phyloP scores from a whole-genome alignment of 179 eudicot genomes.

The Beta macrorhiza region DNA sequence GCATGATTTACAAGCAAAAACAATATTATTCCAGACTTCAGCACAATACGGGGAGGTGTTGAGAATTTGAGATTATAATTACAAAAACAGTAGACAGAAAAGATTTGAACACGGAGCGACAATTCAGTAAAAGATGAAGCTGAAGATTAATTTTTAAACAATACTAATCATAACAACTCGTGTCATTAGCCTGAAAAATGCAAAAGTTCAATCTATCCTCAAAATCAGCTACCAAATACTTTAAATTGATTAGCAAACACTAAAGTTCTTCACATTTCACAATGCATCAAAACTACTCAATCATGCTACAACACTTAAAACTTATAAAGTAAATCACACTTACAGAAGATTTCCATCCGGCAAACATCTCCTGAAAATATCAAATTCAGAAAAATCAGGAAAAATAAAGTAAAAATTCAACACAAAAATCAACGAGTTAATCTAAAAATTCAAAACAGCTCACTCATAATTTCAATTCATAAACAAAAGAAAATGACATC shows the following conservation, averaged over 20 bases:
- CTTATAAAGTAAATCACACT: constrained; percentile 28
- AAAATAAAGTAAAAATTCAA: too few relatives aligned
- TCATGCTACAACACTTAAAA: not conserved
- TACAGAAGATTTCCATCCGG: constrained; percentile 85
- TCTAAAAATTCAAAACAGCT: too few relatives aligned
- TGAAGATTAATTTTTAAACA: too few relatives aligned
- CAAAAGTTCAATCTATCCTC: not conserved
- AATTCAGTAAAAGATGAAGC: too few relatives aligned
- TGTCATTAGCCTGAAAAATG: not conserved
- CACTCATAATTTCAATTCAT: not conserved
- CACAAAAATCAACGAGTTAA: too few relatives aligned
- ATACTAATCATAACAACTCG: not conserved
- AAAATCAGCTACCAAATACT: not conserved
- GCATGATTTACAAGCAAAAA: not conserved
- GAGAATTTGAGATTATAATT: too few relatives aligned
- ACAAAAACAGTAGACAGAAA: not conserved
- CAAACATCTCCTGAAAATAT: constrained; percentile 59
- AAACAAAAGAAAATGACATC: not conserved
- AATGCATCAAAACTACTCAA: not conserved
- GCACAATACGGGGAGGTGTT: too few relatives aligned
- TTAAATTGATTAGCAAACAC: not conserved
- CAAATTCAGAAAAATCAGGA: not conserved
- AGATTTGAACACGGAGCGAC: not conserved
- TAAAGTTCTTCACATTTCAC: not conserved
- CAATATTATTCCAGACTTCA: not conserved